Conservation (phyloP, 2,329 filamentous ascomycete species). For the Colletotrichum shisoi region DNA sequence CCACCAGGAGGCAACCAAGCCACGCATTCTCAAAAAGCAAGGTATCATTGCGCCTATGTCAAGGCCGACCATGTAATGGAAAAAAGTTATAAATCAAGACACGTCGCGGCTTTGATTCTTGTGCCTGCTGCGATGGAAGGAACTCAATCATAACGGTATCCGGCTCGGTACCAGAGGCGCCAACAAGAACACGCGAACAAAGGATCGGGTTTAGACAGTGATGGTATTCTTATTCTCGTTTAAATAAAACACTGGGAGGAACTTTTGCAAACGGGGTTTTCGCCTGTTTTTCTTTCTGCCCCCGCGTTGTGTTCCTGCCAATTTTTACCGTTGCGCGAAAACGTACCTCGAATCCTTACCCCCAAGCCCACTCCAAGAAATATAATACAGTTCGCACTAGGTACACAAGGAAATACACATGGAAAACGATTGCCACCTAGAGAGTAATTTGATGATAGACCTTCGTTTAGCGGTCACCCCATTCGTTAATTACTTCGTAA, state of each 20-base stretch:
- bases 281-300: slow-evolving; percentile 2
- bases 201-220: background rate
- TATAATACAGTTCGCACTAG: slow-evolving; percentile 34
- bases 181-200: background rate
- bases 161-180: slow-evolving; percentile 3
- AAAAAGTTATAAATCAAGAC: background rate
- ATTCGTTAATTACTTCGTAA: background rate
- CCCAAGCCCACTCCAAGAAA: slow-evolving; percentile 10
- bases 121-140: background rate
- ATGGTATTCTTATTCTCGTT: background rate
- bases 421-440: background rate
- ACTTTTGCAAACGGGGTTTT: slow-evolving; percentile 13
- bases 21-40: slow-evolving; percentile 87
- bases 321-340: slow-evolving; percentile 26
- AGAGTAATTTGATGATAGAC: background rate
- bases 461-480: background rate
- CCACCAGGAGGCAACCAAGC: slow-evolving; percentile 89
- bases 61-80: slow-evolving; percentile 66
- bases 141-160: slow-evolving; percentile 8
- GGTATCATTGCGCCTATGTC: slow-evolving; percentile 88
- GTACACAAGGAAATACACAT: slow-evolving; percentile 34
- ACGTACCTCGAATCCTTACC: background rate
- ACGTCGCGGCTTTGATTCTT: background rate
- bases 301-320: slow-evolving; percentile 19
- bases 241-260: slow-evolving; percentile 10